Evolutionary conservation across 2,329 filamentous ascomycete species (phyloP).

Genomic region (Cadophora sp.): DNA sequence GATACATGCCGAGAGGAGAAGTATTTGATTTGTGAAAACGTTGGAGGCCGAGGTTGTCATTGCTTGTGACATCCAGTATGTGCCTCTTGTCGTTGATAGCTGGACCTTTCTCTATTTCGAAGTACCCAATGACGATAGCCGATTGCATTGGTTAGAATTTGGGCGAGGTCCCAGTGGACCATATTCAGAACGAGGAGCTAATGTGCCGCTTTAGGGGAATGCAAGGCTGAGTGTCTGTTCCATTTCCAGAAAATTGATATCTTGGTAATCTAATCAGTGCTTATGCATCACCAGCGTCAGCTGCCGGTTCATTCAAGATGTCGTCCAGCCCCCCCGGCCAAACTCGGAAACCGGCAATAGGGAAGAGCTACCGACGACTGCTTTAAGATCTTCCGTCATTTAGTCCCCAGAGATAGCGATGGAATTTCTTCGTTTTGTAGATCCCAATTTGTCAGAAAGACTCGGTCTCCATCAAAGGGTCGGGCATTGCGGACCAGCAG

Average conservation of each 20-base stretch:
- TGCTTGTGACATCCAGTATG: neutral
- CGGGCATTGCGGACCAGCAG: neutral
- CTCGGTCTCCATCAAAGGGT: no score
- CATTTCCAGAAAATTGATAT: neutral
- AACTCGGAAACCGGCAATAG: neutral
- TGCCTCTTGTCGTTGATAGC: neutral
- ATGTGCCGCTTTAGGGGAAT: neutral
- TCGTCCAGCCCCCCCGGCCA: neutral
- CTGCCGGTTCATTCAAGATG: neutral
- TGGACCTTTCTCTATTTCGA: neutral
- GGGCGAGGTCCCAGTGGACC: neutral
- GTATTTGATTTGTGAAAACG: neutral
- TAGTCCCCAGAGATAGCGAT: no score
- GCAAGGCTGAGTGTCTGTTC: neutral
- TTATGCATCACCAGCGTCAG: neutral
- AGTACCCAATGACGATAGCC: neutral
- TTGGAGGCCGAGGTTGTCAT: neutral
- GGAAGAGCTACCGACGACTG: neutral
- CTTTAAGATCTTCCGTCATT: neutral
- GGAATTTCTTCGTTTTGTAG: no score
- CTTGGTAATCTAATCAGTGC: neutral
- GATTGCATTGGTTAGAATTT: neutral
- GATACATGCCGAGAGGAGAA: neutral
- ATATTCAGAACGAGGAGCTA: neutral
- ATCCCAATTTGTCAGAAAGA: neutral